Evolutionary conservation across 768 basidiomycete species (phyloP), one percentile per base, ranked within the genome.

Genomic region (Auricularia heimuer): DNA sequence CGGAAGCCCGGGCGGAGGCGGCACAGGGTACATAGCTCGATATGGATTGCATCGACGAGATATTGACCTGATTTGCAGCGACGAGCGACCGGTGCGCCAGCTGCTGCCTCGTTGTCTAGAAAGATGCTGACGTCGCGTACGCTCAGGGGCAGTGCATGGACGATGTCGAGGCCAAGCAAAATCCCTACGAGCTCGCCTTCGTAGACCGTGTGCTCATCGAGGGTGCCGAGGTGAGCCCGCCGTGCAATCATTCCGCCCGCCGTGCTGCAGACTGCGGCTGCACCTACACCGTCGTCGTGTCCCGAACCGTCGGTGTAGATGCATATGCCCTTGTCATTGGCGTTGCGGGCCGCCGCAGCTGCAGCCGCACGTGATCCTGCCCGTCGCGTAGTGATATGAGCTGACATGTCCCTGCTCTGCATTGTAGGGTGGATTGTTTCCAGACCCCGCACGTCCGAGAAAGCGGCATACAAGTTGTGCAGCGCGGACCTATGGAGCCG

Each of bases 41-140:
- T 8, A 44, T 44, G 42, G 42, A 44, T 10, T 8, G 42, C 42
- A 16, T 44, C 42, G 10, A 44, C 42, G 42, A 44, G 42, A 16
- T 44, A 44, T 44, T 44, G 42, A 16, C 42, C 42, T 16, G 42
- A 16, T 8, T 16, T 8, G 42, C 16, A 10, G 8, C 42, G 8
- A 16, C 42, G 42, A 8, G 42, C 42, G 16, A 8, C 10, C 14
- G n/a, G 24, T n/a, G 62, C 29, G 11, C 45, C 6, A 39, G 44
- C 44, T 6, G 62, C 62, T 6, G 62, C 36, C n/a, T 63, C 16
- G 37, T 63, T 63, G 44, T 63, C 62, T 14, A 63, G 62, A 11
- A 14, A 7, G 33, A 63, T 63, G 24, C 24, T 24, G 24, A 24
- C 24, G 24, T 24, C 24, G 24, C 24, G 24, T 24, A 24, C 24